phyloP scores from a whole-genome alignment of 768 basidiomycete genomes.

The Hygrocybe punicea region DNA sequence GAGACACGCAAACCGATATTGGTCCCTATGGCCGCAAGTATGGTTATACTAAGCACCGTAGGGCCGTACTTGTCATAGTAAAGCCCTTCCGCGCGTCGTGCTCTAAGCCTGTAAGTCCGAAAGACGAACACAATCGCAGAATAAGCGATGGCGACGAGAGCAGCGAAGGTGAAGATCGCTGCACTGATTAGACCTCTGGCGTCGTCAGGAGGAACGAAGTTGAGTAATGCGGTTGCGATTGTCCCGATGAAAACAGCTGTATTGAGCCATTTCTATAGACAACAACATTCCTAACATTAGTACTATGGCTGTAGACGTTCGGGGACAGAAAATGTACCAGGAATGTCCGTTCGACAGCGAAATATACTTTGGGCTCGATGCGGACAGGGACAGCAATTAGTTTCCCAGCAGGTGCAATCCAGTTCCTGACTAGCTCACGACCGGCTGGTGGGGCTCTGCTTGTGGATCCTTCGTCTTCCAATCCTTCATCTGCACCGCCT shows the following conservation, averaged over 20 bases:
- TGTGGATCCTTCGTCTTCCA: conserved; percentile 8
- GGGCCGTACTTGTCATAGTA: conserved; percentile 92
- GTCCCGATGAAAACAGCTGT: conserved; percentile 83
- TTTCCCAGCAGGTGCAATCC: conserved; percentile 82
- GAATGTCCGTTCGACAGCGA: conserved; percentile 93
- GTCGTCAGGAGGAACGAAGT: conserved; percentile 75
- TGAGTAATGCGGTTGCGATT: conserved; percentile 85
- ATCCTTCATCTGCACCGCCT: conserved; percentile 11
- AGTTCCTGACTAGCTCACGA: conserved; percentile 54
- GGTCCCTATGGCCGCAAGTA: conserved; percentile 66
- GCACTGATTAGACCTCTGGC: conserved; percentile 81
- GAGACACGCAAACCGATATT: conserved; percentile 69
- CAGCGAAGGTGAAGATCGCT: conserved; percentile 83
- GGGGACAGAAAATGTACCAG: conserved; percentile 58
- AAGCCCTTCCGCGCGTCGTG: conserved; percentile 68
- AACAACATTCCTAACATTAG: too few species aligned
- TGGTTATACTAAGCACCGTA: conserved; percentile 63
- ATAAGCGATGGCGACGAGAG: conserved; percentile 85
- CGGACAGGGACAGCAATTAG: conserved; percentile 91
- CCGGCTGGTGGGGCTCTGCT: conserved; percentile 11
- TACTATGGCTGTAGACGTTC: too few species aligned
- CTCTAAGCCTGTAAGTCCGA: conserved; percentile 65
- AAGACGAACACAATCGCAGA: conserved; percentile 77
- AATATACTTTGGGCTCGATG: conserved; percentile 97
- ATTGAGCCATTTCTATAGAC: conserved; percentile 78